Percentiles rank a stretch among this genome's conserved stretches.
Evolutionary conservation across 1,284 basidiomycete species (phyloP).

Genomic region (Psilocybe mexicana): DNA sequence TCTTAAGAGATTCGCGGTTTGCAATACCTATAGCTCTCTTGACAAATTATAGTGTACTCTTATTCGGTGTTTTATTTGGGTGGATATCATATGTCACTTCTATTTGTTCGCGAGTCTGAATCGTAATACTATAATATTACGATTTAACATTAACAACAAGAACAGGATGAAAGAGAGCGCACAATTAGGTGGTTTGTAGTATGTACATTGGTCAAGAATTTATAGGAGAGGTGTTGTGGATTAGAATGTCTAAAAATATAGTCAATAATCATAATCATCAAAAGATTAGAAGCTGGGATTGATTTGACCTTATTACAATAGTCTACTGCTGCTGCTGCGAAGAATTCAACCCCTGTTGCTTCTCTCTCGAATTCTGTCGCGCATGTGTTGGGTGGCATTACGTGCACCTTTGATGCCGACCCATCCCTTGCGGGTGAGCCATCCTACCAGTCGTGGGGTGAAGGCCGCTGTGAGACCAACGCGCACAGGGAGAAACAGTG

Average conservation of each 20-base stretch:
- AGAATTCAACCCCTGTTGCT: slow-evolving; percentile 7
- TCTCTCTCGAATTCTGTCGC: slow-evolving; percentile 49
- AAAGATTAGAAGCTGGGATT: neutral
- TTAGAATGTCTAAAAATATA: neutral
- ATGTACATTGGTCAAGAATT: no score
- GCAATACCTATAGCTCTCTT: neutral
- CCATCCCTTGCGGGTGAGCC: slow-evolving; percentile 78
- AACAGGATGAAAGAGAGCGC: no score
- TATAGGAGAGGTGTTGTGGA: neutral
- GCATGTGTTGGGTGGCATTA: slow-evolving; percentile 64
- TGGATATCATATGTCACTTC: no score
- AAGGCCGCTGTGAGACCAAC: slow-evolving; percentile 88
- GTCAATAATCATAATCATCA: neutral
- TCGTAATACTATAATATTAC: no score
- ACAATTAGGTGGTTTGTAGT: no score
- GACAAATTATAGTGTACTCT: neutral
- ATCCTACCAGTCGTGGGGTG: slow-evolving; percentile 83
- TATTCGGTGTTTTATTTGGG: no score
- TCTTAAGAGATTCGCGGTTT: neutral
- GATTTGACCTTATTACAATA: slow-evolving; percentile 11
- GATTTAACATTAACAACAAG: no score
- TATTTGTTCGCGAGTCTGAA: no score
- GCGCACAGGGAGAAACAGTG: slow-evolving; percentile 86
- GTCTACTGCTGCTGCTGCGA: neutral
- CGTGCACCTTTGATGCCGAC: slow-evolving; percentile 66